phyloP scores from a whole-genome alignment of 345 rosid genomes.

The Murraya paniculata region DNA sequence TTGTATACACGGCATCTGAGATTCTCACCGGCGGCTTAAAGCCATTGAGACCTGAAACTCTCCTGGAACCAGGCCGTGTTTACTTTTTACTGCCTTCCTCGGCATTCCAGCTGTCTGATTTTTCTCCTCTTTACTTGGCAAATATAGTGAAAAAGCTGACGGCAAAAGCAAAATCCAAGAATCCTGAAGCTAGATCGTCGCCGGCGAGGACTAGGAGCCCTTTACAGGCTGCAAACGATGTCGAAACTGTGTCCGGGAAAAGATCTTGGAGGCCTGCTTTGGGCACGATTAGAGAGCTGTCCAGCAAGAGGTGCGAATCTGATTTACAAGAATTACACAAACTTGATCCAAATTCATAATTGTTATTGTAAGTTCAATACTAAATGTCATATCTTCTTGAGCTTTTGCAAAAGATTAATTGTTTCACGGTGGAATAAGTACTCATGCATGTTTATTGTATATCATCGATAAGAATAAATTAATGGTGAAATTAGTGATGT shows the following conservation, averaged over 20 bases:
- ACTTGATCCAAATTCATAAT: no score
- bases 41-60: constrained; percentile 28
- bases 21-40: constrained; percentile 27
- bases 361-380: no score
- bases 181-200: neutral
- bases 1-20: constrained; percentile 42
- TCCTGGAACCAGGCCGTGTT: constrained; percentile 36
- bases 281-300: constrained; percentile 45
- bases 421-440: no score
- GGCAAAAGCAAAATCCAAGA: constrained; percentile 31
- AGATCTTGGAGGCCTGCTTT: constrained; percentile 41
- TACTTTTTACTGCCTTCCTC: constrained; percentile 48
- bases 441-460: no score
- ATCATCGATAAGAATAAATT: no score
- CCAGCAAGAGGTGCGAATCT: constrained; percentile 43
- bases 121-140: constrained; percentile 40
- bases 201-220: neutral
- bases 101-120: constrained; percentile 24
- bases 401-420: no score
- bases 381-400: no score
- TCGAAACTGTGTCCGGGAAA: neutral
- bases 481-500: no score
- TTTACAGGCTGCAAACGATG: neutral
- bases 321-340: constrained; percentile 27
- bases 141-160: constrained; percentile 35